Evolutionary conservation across 164 flowering plant genomes (phyloP).

Genomic region (Aristolochia californica): DNA sequence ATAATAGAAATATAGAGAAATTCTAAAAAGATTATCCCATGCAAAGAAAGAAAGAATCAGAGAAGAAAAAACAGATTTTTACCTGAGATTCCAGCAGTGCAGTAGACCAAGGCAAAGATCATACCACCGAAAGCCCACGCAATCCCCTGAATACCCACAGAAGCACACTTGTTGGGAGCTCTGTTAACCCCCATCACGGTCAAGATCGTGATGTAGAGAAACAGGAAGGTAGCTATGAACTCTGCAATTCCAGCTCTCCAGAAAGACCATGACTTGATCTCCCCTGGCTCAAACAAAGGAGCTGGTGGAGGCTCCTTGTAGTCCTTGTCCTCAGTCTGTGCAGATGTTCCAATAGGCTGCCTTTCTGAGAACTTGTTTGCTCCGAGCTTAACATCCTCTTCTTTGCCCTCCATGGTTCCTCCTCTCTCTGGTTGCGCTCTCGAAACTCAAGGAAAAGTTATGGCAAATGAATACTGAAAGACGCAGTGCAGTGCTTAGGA

Average conservation of each 20-base stretch:
- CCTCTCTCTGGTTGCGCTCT: not conserved
- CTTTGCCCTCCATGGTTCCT: constrained; percentile 38
- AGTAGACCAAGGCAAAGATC: constrained; percentile 64
- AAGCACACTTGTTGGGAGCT: constrained; percentile 31
- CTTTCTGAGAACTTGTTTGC: constrained; percentile 57
- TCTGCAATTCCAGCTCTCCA: constrained; percentile 59
- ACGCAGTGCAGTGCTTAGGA: not conserved
- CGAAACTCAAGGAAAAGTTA: not conserved
- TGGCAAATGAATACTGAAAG: not conserved
- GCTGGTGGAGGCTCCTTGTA: constrained; percentile 58
- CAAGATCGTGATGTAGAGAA: constrained; percentile 46
- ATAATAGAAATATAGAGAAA: too few relatives aligned
- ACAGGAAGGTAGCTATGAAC: constrained; percentile 50
- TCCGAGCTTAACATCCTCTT: constrained; percentile 49
- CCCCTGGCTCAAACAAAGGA: constrained; percentile 45
- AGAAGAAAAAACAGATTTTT: not conserved
- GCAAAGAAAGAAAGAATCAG: not conserved
- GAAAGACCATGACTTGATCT: constrained; percentile 50
- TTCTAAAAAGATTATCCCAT: not conserved
- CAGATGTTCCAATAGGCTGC: constrained; percentile 50
- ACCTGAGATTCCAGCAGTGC: constrained; percentile 73
- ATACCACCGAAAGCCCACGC: constrained; percentile 71
- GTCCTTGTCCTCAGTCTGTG: constrained; percentile 43
- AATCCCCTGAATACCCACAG: constrained; percentile 55
- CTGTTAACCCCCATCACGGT: constrained; percentile 48